phyloP scores from a whole-genome alignment of 164 flowering plant species.

The Kingdonia uniflora region DNA sequence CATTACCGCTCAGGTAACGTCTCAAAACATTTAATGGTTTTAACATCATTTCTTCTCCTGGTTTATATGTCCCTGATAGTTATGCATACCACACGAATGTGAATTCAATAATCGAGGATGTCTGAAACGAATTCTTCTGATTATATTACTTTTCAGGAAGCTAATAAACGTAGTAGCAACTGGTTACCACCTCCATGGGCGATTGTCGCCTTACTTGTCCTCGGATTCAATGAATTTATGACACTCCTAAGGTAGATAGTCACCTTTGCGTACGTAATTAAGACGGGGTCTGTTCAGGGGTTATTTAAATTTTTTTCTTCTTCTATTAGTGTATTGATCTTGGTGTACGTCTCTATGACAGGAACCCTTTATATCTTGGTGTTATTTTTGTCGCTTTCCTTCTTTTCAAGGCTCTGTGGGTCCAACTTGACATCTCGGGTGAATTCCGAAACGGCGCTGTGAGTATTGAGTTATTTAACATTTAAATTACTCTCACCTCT shows the following conservation, averaged over 20 bases:
- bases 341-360: slow-evolving; percentile 16
- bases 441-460: slow-evolving; percentile 88
- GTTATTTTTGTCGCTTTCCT: slow-evolving; percentile 62
- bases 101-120: no score
- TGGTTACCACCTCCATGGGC: slow-evolving; percentile 99
- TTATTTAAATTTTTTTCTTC: slow-evolving; percentile 1
- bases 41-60: no score
- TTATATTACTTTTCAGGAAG: slow-evolving; percentile 43
- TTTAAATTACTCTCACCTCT: background rate
- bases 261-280: background rate
- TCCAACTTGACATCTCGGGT: slow-evolving; percentile 65
- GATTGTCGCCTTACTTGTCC: slow-evolving; percentile 54
- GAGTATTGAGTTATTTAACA: slow-evolving; percentile 27
- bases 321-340: background rate
- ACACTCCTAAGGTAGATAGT: slow-evolving; percentile 60
- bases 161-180: slow-evolving; percentile 71
- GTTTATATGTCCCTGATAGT: no score
- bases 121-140: background rate
- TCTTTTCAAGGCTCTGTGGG: slow-evolving; percentile 72
- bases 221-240: slow-evolving; percentile 96
- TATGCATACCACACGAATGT: no score
- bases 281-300: background rate
- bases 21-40: no score
- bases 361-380: slow-evolving; percentile 75
- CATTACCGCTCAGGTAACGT: slow-evolving; percentile 68